phyloP scores from a whole-genome alignment of 1,284 basidiomycete species.

The Filobasidium uniguttulatum region DNA sequence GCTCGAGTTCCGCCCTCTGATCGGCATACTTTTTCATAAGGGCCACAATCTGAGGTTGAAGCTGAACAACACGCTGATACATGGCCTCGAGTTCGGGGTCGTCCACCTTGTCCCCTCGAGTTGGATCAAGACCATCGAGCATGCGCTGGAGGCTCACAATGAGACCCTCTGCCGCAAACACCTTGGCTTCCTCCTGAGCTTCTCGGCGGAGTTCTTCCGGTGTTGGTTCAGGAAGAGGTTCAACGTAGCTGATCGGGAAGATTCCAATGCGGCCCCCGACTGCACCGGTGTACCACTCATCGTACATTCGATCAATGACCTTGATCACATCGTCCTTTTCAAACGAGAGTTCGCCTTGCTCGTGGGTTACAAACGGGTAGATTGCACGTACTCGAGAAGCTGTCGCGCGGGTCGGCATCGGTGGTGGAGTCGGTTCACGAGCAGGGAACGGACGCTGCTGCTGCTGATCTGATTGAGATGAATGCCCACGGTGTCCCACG shows the following conservation, averaged over 20 bases:
- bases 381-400: conserved; percentile 78
- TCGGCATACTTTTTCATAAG: conserved; percentile 90
- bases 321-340: conserved; percentile 90
- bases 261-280: conserved; percentile 85
- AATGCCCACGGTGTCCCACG: conserved; percentile 17
- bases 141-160: conserved; percentile 77
- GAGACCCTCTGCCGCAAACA: conserved; percentile 43
- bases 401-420: conserved; percentile 29
- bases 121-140: conserved; percentile 61
- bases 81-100: conserved; percentile 93
- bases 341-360: conserved; percentile 83
- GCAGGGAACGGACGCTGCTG: conserved; percentile 16
- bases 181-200: conserved; percentile 73
- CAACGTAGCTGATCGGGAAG: conserved; percentile 96
- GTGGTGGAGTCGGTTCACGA: conserved; percentile 18
- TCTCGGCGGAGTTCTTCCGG: conserved; percentile 65
- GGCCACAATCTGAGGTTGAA: conserved; percentile 88
- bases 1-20: conserved; percentile 44
- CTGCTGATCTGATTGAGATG: conserved; percentile 11
- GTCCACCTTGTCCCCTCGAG: conserved; percentile 64
- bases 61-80: conserved; percentile 73
- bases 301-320: conserved; percentile 86
- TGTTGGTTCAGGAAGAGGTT: conserved; percentile 76
- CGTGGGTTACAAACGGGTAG: conserved; percentile 77
- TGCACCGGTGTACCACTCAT: conserved; percentile 98